A percentile compares a stretch with the other conserved stretches of the same genome.
Evolutionary conservation across 352 stramenopile species (phyloP).

Genomic region (Globisporangium camurandrum): DNA sequence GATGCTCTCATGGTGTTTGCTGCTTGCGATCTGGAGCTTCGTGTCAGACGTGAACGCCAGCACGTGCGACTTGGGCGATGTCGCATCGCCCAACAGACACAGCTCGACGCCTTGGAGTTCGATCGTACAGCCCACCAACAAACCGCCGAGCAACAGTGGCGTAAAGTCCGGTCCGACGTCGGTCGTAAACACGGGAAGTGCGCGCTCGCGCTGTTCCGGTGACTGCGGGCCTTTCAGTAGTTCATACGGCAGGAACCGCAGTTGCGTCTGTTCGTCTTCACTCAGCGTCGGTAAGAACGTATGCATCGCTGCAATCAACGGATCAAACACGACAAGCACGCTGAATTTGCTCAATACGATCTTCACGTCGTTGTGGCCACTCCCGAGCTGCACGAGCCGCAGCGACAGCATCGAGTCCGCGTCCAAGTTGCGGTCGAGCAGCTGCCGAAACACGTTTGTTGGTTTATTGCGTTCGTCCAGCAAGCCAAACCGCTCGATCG

Average conservation of each 20-base stretch:
- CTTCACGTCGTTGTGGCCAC: conserved; percentile 46
- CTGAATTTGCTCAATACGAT: conserved; percentile 55
- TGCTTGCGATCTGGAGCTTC: conserved; percentile 54
- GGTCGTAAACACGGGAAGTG: conserved; percentile 34
- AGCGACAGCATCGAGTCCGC: conserved; percentile 47
- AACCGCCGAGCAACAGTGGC: conserved; percentile 51
- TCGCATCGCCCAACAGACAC: conserved; percentile 73
- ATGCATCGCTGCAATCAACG: conserved; percentile 44
- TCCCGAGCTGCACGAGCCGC: conserved; percentile 35
- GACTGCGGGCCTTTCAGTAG: conserved; percentile 32
- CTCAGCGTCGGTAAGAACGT: conserved; percentile 51
- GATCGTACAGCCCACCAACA: conserved; percentile 45
- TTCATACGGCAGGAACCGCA: conserved; percentile 62
- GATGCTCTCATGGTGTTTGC: conserved; percentile 50
- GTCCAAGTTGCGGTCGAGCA: conserved; percentile 72
- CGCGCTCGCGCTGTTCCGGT: conserved; percentile 44
- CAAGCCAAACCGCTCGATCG: conserved; percentile 57
- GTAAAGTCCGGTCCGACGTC: conserved; percentile 65
- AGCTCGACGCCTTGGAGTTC: conserved; percentile 54
- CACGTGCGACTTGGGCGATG: conserved; percentile 61
- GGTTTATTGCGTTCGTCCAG: conserved; percentile 49
- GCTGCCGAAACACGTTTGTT: conserved; percentile 68
- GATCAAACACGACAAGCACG: conserved; percentile 70
- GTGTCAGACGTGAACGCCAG: conserved; percentile 77
- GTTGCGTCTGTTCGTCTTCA: conserved; percentile 65